A percentile compares a stretch with the other conserved stretches of the same genome.
Evolutionary conservation across 371 early-diverging fungal species (phyloP).

Genomic region (Haplosporangium sp.): DNA sequence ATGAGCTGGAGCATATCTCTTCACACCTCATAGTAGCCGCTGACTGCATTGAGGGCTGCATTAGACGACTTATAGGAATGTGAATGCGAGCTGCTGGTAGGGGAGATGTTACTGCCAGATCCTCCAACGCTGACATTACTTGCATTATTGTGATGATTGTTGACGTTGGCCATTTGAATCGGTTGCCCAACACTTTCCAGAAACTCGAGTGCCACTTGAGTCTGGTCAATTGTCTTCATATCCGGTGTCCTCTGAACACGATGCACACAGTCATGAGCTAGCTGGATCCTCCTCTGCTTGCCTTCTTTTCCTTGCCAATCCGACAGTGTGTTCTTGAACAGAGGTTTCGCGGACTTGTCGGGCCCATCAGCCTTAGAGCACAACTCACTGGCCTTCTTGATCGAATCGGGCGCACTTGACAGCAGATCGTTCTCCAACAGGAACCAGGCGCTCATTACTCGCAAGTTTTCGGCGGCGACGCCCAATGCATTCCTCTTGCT

Average conservation of each 20-base stretch:
- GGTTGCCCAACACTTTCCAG: slow-evolving; percentile 46
- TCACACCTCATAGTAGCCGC: no score
- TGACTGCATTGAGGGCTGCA: no score
- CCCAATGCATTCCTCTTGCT: slow-evolving; percentile 45
- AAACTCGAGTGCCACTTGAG: slow-evolving; percentile 45
- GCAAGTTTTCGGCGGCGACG: slow-evolving; percentile 44
- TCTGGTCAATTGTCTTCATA: slow-evolving; percentile 51
- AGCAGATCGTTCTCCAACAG: slow-evolving; percentile 50
- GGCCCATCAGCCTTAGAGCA: slow-evolving; percentile 54
- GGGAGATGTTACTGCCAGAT: not conserved
- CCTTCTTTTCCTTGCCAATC: slow-evolving; percentile 56
- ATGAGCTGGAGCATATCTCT: no score
- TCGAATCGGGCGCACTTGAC: slow-evolving; percentile 41
- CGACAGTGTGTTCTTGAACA: slow-evolving; percentile 54
- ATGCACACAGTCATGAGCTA: slow-evolving; percentile 48
- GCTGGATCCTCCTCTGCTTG: slow-evolving; percentile 40
- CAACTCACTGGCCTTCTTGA: slow-evolving; percentile 50
- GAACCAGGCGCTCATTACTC: slow-evolving; percentile 56
- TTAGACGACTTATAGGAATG: not conserved
- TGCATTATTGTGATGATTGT: not conserved
- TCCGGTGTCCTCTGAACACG: slow-evolving; percentile 46
- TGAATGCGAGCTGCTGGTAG: not conserved
- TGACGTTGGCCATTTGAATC: slow-evolving; percentile 13
- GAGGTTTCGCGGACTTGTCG: slow-evolving; percentile 49
- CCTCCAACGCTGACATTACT: not conserved